Conservation (phyloP, 2,329 filamentous ascomycete species). For the Nemania sp. region DNA sequence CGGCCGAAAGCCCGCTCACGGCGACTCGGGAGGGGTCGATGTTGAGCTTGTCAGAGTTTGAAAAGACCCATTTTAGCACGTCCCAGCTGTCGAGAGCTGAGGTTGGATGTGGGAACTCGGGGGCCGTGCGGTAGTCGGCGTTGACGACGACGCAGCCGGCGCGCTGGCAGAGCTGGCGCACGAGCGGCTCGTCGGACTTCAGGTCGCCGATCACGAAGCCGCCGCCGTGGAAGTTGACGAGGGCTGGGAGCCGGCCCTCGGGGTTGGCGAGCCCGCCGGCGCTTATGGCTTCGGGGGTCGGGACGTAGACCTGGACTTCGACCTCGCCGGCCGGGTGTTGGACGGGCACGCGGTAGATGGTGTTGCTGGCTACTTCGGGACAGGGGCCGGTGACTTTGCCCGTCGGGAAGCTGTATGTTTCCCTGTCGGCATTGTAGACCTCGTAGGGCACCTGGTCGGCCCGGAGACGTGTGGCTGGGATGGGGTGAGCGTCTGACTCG, state of each 20-base stretch:
- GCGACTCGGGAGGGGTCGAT: constrained; percentile 46
- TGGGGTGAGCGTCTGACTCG: constrained; percentile 42
- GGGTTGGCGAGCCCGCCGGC: constrained; percentile 36
- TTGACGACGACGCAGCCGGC: constrained; percentile 61
- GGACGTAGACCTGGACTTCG: constrained; percentile 59
- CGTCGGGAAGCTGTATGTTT: constrained; percentile 45
- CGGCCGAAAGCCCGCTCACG: constrained; percentile 46
- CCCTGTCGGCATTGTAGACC: constrained; percentile 44
- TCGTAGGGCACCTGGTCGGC: constrained; percentile 49
- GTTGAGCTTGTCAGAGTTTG: constrained; percentile 48
- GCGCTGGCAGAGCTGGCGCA: constrained; percentile 59
- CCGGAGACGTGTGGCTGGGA: constrained; percentile 42
- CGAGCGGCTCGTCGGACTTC: constrained; percentile 62
- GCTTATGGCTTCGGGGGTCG: constrained; percentile 49
- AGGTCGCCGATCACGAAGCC: constrained; percentile 64
- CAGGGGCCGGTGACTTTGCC: constrained; percentile 36
- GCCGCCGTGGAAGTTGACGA: constrained; percentile 63
- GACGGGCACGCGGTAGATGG: constrained; percentile 44
- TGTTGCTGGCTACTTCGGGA: constrained; percentile 44
- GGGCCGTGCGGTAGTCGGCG: constrained; percentile 64
- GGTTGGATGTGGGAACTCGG: constrained; percentile 62
- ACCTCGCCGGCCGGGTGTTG: constrained; percentile 46
- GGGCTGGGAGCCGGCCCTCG: constrained; percentile 58
- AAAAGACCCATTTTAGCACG: constrained; percentile 56
- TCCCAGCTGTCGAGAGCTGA: constrained; percentile 62